Percentiles rank a stretch among this genome's conserved stretches.
These are phyloP conservation scores for Colletotrichum limetticola DNA, from an alignment of 2,329 filamentous ascomycete genomes.

Conservation along the genomic window DNA sequence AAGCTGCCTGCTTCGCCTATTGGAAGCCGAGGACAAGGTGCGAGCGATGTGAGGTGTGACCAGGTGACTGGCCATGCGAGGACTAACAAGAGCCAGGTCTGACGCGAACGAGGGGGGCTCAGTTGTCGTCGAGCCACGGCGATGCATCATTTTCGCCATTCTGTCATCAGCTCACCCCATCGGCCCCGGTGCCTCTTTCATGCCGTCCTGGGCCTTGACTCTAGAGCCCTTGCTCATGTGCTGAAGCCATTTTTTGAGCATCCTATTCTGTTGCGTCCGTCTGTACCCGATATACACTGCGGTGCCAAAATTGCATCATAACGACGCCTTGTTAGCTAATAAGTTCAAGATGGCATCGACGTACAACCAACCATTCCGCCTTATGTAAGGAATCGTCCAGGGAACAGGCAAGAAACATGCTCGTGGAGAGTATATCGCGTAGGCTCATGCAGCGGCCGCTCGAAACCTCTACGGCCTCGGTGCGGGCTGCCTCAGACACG, in stretches of 20 bases:
- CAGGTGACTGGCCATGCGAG: conserved; percentile 24
- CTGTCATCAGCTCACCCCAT: conserved; percentile 34
- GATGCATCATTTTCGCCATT: conserved; percentile 33
- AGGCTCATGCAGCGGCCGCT: conserved; percentile 1
- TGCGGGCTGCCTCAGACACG: conserved; percentile 24
- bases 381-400: conserved; percentile 13
- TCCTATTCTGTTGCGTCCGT: neutral
- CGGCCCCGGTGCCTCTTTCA: neutral
- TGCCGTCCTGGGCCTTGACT: neutral
- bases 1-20: neutral
- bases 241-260: neutral
- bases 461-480: conserved; percentile 30
- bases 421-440: too few species aligned
- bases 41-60: conserved; percentile 2
- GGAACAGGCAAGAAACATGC: neutral
- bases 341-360: neutral
- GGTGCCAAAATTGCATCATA: conserved; percentile 11
- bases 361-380: neutral
- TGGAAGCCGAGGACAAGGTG: neutral
- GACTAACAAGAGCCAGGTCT: conserved; percentile 5
- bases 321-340: conserved; percentile 20
- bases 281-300: neutral
- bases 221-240: neutral
- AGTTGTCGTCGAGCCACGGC: neutral
- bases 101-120: conserved; percentile 15